Base-by-base conservation (phyloP, 1,284 basidiomycete genomes). In the Moesziomyces antarcticus region DNA sequence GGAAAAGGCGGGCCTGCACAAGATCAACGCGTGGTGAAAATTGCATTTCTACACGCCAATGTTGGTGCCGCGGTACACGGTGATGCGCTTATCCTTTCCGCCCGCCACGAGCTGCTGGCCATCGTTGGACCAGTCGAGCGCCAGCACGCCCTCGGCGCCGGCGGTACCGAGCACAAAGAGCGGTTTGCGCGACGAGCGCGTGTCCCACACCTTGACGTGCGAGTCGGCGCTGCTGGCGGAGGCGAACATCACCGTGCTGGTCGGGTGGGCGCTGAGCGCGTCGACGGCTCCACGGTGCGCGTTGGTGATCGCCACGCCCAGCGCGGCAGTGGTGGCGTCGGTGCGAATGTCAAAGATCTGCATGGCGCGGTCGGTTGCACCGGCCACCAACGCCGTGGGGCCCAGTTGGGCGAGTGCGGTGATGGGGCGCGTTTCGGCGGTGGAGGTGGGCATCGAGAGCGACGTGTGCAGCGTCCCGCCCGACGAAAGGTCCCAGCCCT, bases 21-120 rank as follows among this genome's bases (percentile, higher is more conserved):
- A 93, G 81, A 91, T 92, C 80, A 93, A 93, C 78, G 88, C 88
- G 25, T 93, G 92, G 92, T 85, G 46, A 76, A 91, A 57, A 89
- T 25, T 16, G 40, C 14, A 22, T 20, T 30, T 14, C 10, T 25
- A 16, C 3, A 46, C 11, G 3, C 59, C 77, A 21, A 80, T 79
- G 6, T 58, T 54, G 30, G 47, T 37, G 5, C 79, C 79, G 13
- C 73, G 52, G 37, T 61, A 73, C 11, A 81, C 68, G 2, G 69
- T 74, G 51, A 79, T 56, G 2, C 53, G 13, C 47, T 73, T 73
- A 56, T 84, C 82, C 62, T 82, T 76, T 2, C 82, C 82, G 25
- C 80, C 82, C 2, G 77, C 70, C 22, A 83, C 76, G 13, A 83
- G 51, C 33, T 66, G 62, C 53, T 83, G 67, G 11, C 82, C 82